Percentiles rank a stretch among this genome's conserved stretches.
Evolutionary conservation across 148 eudicot species (phyloP).

Genomic region (Fallopia convolvulus): DNA sequence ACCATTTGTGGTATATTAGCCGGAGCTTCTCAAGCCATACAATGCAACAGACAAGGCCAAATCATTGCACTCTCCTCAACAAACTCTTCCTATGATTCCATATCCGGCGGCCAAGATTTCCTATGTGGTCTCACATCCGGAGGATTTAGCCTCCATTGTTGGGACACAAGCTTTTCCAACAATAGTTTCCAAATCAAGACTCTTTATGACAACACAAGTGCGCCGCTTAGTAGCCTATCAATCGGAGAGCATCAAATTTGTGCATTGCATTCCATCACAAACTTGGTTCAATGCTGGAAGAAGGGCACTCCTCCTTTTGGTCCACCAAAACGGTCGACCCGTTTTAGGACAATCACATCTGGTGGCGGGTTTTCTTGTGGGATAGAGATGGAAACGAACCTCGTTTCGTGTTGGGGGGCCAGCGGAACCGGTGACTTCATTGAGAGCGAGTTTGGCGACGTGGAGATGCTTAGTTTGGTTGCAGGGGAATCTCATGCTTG

Average conservation of each 20-base stretch:
- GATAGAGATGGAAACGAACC: conserved; percentile 22
- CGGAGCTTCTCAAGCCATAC: conserved; percentile 31
- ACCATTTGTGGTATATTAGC: conserved; percentile 42
- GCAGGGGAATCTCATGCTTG: conserved; percentile 55
- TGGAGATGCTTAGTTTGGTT: conserved; percentile 37
- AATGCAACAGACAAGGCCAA: conserved; percentile 28
- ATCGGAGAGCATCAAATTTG: conserved; percentile 35
- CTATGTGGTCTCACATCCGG: conserved; percentile 38
- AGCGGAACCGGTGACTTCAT: conserved; percentile 43
- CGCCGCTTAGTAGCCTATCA: conserved; percentile 22
- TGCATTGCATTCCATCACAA: conserved; percentile 29
- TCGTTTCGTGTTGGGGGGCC: conserved; percentile 46
- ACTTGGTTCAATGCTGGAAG: conserved; percentile 30
- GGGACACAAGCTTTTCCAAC: conserved; percentile 30
- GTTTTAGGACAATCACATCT: conserved; percentile 31
- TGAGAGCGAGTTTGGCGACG: conserved; percentile 31
- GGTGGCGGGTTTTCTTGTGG: conserved; percentile 55
- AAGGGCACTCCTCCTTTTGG: neutral
- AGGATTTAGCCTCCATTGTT: conserved; percentile 34
- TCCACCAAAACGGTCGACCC: neutral
- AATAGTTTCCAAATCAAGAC: conserved; percentile 15
- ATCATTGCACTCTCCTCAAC: conserved; percentile 18
- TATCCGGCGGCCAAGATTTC: conserved; percentile 38
- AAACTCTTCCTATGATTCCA: conserved; percentile 31
- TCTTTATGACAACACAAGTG: conserved; percentile 18